Conservation (phyloP, 352 stramenopile species). For the Phytophthora kernoviae region DNA sequence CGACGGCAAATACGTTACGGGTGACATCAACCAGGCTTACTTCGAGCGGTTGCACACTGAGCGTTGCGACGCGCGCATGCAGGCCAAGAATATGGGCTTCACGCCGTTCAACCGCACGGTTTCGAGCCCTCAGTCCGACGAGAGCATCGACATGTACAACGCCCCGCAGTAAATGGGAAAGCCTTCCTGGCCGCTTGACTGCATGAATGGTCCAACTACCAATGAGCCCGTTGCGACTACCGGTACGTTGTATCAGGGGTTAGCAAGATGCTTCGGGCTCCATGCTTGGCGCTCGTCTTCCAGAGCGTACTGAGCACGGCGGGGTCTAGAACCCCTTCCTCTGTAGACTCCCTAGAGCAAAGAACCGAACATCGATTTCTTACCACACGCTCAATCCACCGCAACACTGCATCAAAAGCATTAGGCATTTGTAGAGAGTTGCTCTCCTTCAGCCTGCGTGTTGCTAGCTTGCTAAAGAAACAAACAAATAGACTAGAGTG, state of each 20-base stretch:
- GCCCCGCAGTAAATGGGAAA: conserved; percentile 64
- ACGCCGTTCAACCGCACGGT: conserved; percentile 79
- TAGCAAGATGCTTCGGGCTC: conserved; percentile 20
- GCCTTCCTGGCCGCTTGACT: conserved; percentile 10
- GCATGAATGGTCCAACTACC: conserved; percentile 18
- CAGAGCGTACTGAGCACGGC: conserved; percentile 22
- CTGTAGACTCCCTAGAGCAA: conserved; percentile 43
- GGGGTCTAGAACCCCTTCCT: conserved; percentile 15
- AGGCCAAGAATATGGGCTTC: conserved; percentile 85
- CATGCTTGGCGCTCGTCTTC: conserved; percentile 10
- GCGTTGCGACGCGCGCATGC: conserved; percentile 82
- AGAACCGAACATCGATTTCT: conserved; percentile 38
- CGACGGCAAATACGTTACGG: conserved; percentile 96
- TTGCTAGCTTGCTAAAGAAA: conserved; percentile 17
- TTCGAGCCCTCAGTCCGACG: conserved; percentile 77
- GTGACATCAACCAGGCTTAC: conserved; percentile 88
- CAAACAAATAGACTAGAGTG: conserved; percentile 27
- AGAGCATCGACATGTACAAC: conserved; percentile 91
- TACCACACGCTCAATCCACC: conserved; percentile 19
- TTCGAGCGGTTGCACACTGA: conserved; percentile 82
- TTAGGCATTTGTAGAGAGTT: conserved; percentile 8
- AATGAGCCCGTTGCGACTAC: conserved; percentile 10
- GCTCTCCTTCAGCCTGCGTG: conserved; percentile 6
- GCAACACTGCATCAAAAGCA: conserved; percentile 8
- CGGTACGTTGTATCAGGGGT: conserved; percentile 5